Conservation (phyloP, 352 stramenopile genomes). For the Pythium coloratum region DNA sequence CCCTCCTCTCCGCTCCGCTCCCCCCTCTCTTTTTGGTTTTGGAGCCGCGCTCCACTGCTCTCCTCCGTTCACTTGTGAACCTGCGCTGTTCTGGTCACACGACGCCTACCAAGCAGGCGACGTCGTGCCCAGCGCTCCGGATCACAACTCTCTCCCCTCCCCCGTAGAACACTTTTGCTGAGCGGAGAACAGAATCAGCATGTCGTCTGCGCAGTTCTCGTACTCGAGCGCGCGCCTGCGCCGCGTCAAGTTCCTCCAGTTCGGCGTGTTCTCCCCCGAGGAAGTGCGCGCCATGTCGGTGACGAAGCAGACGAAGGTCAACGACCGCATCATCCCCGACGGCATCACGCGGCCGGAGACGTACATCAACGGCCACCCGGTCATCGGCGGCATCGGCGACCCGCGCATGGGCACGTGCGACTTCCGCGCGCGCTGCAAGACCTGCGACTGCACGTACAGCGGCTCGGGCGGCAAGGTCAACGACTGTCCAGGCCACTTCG, state of each 20-base stretch:
- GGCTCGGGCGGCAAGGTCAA: conserved; percentile 93
- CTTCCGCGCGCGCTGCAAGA: conserved; percentile 88
- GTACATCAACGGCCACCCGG: conserved; percentile 92
- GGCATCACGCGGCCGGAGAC: conserved; percentile 92
- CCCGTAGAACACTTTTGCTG: neutral
- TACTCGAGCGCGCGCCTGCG: conserved; percentile 94
- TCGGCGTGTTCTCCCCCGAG: conserved; percentile 97
- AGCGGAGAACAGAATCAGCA: conserved; percentile 18
- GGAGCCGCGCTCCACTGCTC: conserved; percentile 5
- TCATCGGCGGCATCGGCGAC: conserved; percentile 98
- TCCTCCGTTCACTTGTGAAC: conserved; percentile 60
- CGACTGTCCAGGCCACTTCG: conserved; percentile 98
- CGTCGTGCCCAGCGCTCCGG: neutral
- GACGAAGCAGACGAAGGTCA: conserved; percentile 96
- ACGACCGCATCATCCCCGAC: conserved; percentile 95
- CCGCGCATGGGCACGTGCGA: conserved; percentile 96
- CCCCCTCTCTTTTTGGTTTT: conserved; percentile 16
- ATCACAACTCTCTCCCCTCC: too few species aligned
- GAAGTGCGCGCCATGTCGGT: conserved; percentile 97
- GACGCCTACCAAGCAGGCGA: conserved; percentile 19
- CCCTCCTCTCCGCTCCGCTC: conserved; percentile 22
- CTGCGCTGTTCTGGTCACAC: conserved; percentile 59
- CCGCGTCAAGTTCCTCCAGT: conserved; percentile 98
- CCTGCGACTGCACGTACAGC: conserved; percentile 92
- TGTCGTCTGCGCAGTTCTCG: conserved; percentile 92